Evolutionary conservation across 345 rosid genomes (phyloP).

Genomic region (Hypericum perforatum): DNA sequence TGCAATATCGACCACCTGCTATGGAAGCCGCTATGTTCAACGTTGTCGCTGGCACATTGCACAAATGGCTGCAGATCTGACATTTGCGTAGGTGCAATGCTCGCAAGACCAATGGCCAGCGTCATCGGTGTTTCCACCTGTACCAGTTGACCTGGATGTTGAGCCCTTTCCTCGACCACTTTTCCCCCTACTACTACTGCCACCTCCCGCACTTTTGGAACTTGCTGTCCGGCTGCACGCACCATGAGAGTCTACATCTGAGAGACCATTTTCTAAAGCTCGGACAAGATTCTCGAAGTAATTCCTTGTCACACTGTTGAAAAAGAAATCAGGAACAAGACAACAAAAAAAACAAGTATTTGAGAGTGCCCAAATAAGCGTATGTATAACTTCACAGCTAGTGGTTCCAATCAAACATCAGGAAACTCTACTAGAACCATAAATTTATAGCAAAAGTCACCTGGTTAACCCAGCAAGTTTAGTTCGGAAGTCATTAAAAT

Average conservation of each 20-base stretch:
- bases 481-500: constrained; percentile 75
- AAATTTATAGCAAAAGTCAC: constrained; percentile 20
- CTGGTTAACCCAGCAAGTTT: constrained; percentile 82
- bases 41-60: constrained; percentile 58
- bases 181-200: constrained; percentile 25
- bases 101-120: constrained; percentile 71
- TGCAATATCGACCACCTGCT: too few species aligned
- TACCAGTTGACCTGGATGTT: constrained; percentile 47
- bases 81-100: constrained; percentile 58
- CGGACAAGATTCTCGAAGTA: constrained; percentile 78
- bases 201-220: constrained; percentile 37
- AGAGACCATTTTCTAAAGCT: constrained; percentile 71
- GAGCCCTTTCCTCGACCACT: constrained; percentile 39
- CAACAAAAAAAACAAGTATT: background rate
- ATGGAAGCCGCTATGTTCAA: too few species aligned
- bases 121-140: constrained; percentile 34
- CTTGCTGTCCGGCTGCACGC: constrained; percentile 40
- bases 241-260: constrained; percentile 56
- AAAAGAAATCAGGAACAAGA: background rate
- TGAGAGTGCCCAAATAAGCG: too few species aligned
- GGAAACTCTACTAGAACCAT: background rate
- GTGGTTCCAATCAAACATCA: background rate
- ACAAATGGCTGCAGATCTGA: constrained; percentile 44
- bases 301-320: constrained; percentile 64
- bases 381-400: background rate